phyloP scores from a whole-genome alignment of 2,329 filamentous ascomycete genomes.

The Metarhizium rileyi region DNA sequence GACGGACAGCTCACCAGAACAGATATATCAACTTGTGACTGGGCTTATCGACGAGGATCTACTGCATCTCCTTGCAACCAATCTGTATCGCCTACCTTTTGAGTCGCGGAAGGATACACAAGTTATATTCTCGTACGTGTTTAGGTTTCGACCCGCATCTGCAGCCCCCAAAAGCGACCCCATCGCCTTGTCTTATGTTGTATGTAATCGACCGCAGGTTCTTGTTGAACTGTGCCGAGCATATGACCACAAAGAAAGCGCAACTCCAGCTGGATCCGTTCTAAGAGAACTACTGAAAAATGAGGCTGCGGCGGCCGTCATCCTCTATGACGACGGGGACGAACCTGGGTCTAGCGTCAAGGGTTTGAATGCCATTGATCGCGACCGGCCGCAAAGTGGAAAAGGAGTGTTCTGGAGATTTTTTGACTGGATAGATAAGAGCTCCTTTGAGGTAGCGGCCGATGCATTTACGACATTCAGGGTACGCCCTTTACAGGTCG shows the following conservation, averaged over 20 bases:
- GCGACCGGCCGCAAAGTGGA: slow-evolving; percentile 64
- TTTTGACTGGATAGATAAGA: slow-evolving; percentile 94
- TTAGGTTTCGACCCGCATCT: slow-evolving; percentile 72
- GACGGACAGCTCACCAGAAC: slow-evolving; percentile 74
- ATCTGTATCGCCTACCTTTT: slow-evolving; percentile 80
- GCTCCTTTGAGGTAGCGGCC: slow-evolving; percentile 90
- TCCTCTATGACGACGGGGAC: slow-evolving; percentile 82
- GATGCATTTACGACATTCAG: slow-evolving; percentile 97
- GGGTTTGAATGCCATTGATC: slow-evolving; percentile 68
- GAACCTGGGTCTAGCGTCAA: slow-evolving; percentile 62
- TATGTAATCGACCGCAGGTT: slow-evolving; percentile 77
- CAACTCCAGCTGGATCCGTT: slow-evolving; percentile 82
- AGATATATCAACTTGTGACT: slow-evolving; percentile 77
- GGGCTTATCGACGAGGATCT: slow-evolving; percentile 84
- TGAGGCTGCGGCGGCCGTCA: slow-evolving; percentile 80
- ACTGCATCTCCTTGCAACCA: slow-evolving; percentile 71
- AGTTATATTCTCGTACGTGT: slow-evolving; percentile 89
- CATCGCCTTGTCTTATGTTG: slow-evolving; percentile 78
- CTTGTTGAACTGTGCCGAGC: slow-evolving; percentile 81
- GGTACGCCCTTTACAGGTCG: slow-evolving; percentile 39
- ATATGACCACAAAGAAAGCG: slow-evolving; percentile 84
- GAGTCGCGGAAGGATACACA: slow-evolving; percentile 94
- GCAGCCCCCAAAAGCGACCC: slow-evolving; percentile 63
- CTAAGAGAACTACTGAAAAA: slow-evolving; percentile 82
- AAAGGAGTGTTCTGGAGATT: slow-evolving; percentile 92